Evolutionary conservation across 2,329 filamentous ascomycete species (phyloP), one percentile per base, ranked within the genome.

Genomic region (Colletotrichum spinosum): DNA sequence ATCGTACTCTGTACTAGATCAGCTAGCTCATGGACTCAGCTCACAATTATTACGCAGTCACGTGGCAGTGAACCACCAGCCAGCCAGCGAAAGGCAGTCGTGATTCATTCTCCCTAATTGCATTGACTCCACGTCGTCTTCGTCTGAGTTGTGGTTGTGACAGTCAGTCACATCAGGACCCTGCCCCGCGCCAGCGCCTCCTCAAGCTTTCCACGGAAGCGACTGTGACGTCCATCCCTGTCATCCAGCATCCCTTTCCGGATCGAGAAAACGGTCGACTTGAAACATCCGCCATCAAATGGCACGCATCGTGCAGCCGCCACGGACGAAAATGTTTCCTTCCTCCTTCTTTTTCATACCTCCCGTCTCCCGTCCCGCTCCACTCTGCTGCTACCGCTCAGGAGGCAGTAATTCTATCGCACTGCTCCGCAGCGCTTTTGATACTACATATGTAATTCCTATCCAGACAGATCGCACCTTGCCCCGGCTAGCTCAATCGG

Each of bases 201-300:
- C 44, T 12, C 55, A 54, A 60, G 51, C 50, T 34, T 17, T 35
- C 52, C 41, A 7, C 13, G 50, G 61, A 64, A 39, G 49, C 42
- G 61, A 64, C 44, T 50, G 60, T 64, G 61, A 55, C 61, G 50
- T 60, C 56, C 25, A 25, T 25, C 25, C 25, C 25, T 4, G 25
- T 25, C 25, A 25, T 25, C 25, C 25, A 25, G 25, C 25, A 25
- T 25, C 25, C 25, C 25, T 25, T 25, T 25, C 57, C 50, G 17
- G 12, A 8, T 46, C 37, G 13, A 42, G 57, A 35, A 54, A 55
- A 6, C 44, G 48, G 52, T 38, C 11, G 63, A 38, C 48, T 44
- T 66, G 63, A 63, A 63, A 66, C 63, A 63, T 63, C 58, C 60
- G 63, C 58, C 63, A 53, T 52, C 58, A 63, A 66, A 63, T 66